phyloP scores from a whole-genome alignment of 352 stramenopile genomes.

The Peronospora farinosa region DNA sequence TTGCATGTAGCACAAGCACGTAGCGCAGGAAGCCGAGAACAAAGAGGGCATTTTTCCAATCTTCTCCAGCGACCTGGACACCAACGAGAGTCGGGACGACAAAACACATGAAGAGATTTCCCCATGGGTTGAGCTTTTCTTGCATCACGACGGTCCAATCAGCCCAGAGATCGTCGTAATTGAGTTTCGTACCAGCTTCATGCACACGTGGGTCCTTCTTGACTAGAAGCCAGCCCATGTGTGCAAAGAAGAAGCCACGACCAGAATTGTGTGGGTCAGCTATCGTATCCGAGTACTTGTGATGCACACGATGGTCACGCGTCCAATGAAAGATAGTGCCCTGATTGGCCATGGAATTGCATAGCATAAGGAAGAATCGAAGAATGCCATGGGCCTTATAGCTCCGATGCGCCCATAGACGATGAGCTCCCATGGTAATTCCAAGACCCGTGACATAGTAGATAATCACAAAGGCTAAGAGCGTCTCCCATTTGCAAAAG shows the following conservation, averaged over 20 bases:
- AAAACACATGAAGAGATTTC: conserved; percentile 97
- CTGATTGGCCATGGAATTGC: conserved; percentile 97
- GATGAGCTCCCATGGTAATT: conserved; percentile 96
- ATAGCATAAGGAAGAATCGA: conserved; percentile 95
- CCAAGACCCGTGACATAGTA: conserved; percentile 94
- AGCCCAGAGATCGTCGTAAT: conserved; percentile 95
- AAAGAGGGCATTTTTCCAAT: conserved; percentile 95
- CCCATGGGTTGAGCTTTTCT: conserved; percentile 96
- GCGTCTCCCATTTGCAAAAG: conserved; percentile 79
- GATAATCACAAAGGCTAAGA: conserved; percentile 85
- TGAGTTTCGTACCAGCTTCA: conserved; percentile 88
- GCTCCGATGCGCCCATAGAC: conserved; percentile 94
- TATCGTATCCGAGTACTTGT: conserved; percentile 97
- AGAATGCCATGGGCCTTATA: conserved; percentile 91
- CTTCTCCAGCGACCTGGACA: conserved; percentile 83
- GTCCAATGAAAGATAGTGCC: conserved; percentile 98
- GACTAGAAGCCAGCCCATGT: conserved; percentile 98
- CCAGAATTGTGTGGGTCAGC: conserved; percentile 93
- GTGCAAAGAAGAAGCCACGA: conserved; percentile 98
- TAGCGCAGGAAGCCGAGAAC: conserved; percentile 93
- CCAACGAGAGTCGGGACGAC: conserved; percentile 90
- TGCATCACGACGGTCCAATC: conserved; percentile 94
- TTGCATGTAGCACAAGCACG: conserved; percentile 92
- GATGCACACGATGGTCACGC: conserved; percentile 97
- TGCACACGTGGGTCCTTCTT: conserved; percentile 95